Conservation (phyloP, 2,329 filamentous ascomycete species). For the Colletotrichum coccodes region DNA sequence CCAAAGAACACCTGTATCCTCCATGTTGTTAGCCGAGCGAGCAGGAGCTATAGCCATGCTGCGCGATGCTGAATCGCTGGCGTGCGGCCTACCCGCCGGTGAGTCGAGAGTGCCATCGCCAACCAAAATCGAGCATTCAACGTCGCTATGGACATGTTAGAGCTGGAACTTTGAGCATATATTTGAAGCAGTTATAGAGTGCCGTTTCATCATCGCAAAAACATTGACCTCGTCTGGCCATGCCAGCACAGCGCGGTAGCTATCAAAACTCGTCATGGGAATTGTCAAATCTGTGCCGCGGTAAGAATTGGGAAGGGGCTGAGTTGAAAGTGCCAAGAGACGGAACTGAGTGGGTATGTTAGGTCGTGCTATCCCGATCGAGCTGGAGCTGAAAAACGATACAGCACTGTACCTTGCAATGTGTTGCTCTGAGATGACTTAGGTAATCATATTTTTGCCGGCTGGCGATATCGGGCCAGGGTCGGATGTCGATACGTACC, state of each 20-base stretch:
- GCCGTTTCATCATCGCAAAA: too few relatives aligned
- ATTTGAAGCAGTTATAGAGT: too few relatives aligned
- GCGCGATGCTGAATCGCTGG: background rate
- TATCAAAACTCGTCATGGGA: too few relatives aligned
- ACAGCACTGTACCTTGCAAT: too few relatives aligned
- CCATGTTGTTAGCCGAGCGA: background rate
- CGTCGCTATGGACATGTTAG: too few relatives aligned
- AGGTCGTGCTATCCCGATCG: background rate
- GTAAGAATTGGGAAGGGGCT: background rate
- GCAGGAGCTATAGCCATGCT: background rate
- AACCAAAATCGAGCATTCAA: too few relatives aligned
- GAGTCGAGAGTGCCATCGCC: background rate
- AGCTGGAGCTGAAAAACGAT: conserved; percentile 12
- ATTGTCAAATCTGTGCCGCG: background rate
- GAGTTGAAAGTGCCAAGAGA: background rate
- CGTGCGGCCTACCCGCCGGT: background rate
- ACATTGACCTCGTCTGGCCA: background rate
- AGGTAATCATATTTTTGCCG: background rate
- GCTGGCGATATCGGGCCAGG: background rate
- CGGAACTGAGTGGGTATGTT: background rate
- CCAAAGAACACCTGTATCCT: background rate
- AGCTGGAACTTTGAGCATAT: too few relatives aligned
- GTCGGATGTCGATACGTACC: background rate
- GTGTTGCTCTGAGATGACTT: background rate
- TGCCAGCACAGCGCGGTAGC: background rate